phyloP scores from a whole-genome alignment of 2,329 filamentous ascomycete genomes.

The Cercospora citrullina region DNA sequence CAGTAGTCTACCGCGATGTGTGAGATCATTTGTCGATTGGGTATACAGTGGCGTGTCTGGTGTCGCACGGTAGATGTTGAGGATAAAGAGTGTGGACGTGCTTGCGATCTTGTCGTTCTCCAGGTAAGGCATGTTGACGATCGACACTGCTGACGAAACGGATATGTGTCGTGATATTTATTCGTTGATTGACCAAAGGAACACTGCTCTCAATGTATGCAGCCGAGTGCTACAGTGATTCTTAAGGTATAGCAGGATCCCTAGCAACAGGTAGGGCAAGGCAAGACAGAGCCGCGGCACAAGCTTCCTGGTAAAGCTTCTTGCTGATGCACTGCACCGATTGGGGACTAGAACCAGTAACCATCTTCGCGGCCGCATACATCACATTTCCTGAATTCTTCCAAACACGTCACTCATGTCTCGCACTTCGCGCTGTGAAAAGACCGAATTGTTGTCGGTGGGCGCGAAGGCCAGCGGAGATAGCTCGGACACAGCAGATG shows the following conservation, averaged over 20 bases:
- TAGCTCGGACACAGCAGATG: not conserved
- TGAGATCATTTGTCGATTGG: constrained; percentile 15
- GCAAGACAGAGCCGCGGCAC: not conserved
- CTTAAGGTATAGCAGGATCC: not conserved
- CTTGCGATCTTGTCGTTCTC: not conserved
- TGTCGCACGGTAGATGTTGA: constrained; percentile 22
- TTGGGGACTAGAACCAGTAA: not conserved
- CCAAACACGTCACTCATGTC: not conserved
- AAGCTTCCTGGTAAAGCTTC: not conserved
- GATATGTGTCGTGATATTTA: not conserved
- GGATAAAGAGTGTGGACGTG: constrained; percentile 14
- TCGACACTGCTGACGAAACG: no score
- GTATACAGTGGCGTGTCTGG: constrained; percentile 16
- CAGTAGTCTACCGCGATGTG: constrained; percentile 16
- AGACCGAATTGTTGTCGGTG: not conserved
- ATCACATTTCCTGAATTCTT: not conserved
- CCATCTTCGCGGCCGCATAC: not conserved
- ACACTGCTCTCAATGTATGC: not conserved
- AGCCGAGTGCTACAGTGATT: not conserved
- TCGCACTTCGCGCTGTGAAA: not conserved
- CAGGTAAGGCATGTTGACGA: not conserved
- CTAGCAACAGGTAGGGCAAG: not conserved
- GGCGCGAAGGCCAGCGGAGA: not conserved
- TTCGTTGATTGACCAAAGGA: not conserved
- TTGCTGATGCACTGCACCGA: not conserved